Evolutionary conservation across 2,329 filamentous ascomycete genomes (phyloP), one percentile per base, ranked within the genome.

Genomic region (Basipetospora sp.): DNA sequence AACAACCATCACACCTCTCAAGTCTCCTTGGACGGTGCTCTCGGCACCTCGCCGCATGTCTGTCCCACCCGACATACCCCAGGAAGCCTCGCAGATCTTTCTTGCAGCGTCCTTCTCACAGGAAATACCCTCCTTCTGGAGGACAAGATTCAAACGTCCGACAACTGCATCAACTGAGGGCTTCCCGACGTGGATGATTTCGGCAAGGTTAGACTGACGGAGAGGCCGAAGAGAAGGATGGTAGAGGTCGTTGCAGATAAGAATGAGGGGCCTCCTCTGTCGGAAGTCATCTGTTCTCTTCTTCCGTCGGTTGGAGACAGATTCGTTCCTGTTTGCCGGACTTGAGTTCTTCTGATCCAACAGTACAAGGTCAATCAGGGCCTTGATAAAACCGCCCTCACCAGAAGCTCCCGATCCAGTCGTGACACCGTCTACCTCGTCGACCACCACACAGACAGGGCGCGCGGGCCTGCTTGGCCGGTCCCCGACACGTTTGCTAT

Each of bases 211-310:
- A 0, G 85, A 87, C 45, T 88, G 81, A n/a, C 90, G 76, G 6
- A 98, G 65, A 0, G 84, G 86, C 19, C 86, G 74, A 29, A 98
- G 67, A 15, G 87, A 83, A 4, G 88, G 78, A 47, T 94, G 86
- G 51, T 98, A 98, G 1, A 96, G 76, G 54, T 98, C 92, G 50
- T 98, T 98, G 63, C 90, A 98, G 48, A 98, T 90, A 34, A 98
- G 66, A 36, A 98, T 85, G 20, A 98, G 65, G 0, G 90, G 90
- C 32, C 90, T 71, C 59, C 93, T 72, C 43, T 94, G 70, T 30
- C 81, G 74, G 53, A 98, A 98, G 41, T 78, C 80, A 50, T 96
- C 88, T 0, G 78, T 79, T 53, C 85, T 88, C 56, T 73, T 84
- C 57, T 76, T 82, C 46, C 65, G 72, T 10, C 31, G 30, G 18